A percentile compares a stretch with the other conserved stretches of the same genome.
Evolutionary conservation across 2,329 filamentous ascomycete genomes (phyloP).

Genomic region (Claviceps fusiformis): DNA sequence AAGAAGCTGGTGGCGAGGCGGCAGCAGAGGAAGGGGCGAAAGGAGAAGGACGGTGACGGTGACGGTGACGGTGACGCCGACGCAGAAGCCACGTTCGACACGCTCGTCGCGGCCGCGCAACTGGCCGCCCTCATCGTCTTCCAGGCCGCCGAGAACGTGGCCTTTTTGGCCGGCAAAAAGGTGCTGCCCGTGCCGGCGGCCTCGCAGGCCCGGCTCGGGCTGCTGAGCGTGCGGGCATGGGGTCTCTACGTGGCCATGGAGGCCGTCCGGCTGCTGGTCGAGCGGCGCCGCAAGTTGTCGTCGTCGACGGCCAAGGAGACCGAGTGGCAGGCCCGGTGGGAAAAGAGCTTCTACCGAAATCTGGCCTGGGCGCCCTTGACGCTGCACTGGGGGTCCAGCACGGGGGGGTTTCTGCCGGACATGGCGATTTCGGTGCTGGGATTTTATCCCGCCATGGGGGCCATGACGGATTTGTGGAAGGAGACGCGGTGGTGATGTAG

Average conservation of each 20-base stretch:
- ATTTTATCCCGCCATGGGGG: conserved; percentile 29
- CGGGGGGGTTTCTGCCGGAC: conserved; percentile 41
- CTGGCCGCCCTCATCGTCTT: conserved; percentile 54
- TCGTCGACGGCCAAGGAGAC: conserved; percentile 17
- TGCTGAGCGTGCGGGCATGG: conserved; percentile 73
- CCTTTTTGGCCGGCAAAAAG: conserved; percentile 62
- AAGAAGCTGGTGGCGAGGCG: conserved; percentile 28
- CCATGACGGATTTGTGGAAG: conserved; percentile 33
- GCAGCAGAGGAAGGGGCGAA: conserved; percentile 11
- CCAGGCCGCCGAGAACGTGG: conserved; percentile 72
- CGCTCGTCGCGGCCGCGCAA: conserved; percentile 50
- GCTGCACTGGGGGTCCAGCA: conserved; percentile 61
- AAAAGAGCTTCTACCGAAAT: conserved; percentile 55
- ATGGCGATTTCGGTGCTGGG: conserved; percentile 27
- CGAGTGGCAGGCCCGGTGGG: conserved; percentile 40
- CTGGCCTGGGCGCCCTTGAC: conserved; percentile 70
- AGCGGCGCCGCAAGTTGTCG: conserved; percentile 25
- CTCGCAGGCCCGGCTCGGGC: conserved; percentile 46
- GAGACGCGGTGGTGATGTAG: conserved; percentile 14
- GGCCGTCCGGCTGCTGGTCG: conserved; percentile 47
- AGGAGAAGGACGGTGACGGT: conserved; percentile 16
- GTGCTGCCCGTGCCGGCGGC: conserved; percentile 46
- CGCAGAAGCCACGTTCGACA: conserved; percentile 24
- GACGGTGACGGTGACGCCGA: no score
- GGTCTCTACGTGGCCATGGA: conserved; percentile 64